Evolutionary conservation across 306 rosid species (phyloP).

Genomic region (Quercus ilex): DNA sequence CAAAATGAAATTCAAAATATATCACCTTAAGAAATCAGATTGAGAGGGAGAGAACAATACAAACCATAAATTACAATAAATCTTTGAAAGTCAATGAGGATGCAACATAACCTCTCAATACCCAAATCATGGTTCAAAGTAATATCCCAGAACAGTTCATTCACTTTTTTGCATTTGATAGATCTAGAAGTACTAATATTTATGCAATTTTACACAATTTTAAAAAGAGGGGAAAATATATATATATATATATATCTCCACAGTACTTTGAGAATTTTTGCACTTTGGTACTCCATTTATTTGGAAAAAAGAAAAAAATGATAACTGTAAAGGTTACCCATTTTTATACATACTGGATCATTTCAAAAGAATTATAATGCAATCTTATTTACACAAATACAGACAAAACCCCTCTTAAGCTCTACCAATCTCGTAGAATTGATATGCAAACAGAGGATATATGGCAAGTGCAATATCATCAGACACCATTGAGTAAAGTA

Average conservation of each 20-base stretch:
- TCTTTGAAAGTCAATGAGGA: not conserved
- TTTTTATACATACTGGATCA: not conserved
- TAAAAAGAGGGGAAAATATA: not conserved
- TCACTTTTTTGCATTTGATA: not conserved
- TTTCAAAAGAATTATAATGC: not conserved
- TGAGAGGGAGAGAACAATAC: not conserved
- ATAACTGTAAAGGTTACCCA: not conserved
- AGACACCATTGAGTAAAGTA: not conserved
- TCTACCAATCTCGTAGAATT: not conserved
- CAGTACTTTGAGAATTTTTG: not conserved
- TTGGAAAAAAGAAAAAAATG: not conserved
- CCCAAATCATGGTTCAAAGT: not conserved
- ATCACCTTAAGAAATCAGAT: not conserved
- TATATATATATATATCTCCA: not conserved
- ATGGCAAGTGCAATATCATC: not conserved
- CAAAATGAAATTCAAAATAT: not conserved
- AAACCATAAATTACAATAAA: not conserved
- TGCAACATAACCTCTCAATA: not conserved
- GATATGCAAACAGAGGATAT: not conserved
- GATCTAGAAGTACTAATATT: not conserved
- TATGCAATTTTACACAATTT: not conserved
- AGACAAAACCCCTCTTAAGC: not conserved
- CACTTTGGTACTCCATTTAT: not conserved
- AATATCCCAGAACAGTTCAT: not conserved
- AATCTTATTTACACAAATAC: not conserved